Base-by-base conservation (phyloP, 768 basidiomycete genomes). In the Candolleomyces efflorescens region DNA sequence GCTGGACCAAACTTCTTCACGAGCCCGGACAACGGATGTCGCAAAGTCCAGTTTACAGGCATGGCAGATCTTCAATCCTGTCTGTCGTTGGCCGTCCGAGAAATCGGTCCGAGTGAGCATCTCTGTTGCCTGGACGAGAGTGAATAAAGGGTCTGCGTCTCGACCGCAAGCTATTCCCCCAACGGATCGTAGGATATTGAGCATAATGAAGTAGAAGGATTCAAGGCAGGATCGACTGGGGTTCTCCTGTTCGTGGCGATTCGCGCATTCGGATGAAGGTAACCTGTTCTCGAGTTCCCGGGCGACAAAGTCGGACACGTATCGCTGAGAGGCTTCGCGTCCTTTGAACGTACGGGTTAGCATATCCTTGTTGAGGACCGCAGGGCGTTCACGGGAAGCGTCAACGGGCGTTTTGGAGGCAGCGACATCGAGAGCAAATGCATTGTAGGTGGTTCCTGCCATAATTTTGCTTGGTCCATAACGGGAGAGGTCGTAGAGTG, bases 41-140 rank as follows among this genome's bases (percentile, higher is more conserved):
- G 72, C 65, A 82, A 90, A 74, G 78, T 83, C 71, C 66, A 53
- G 52, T 56, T 71, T 73, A 37, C 73, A 74, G 4, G 67, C 55
- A 32, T 65, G 55, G 58, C 71, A 74, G 3, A 74, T 62, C 53
- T 65, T 67, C 60, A 74, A 23, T 49, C 82, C 82, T 57, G 81
- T 80, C 65, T 73, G 72, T 55, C 70, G 68, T 56, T 78, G 75
- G 3, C 86, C 87, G 66, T 87, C 83, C 48, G 82, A 82, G 67
- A 87, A 89, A 66, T 90, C 88, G 52, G 79, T 85, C 50, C 89
- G 75, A 20, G 78, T 77, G 46, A 90, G 74, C 89, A 90, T 90
- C 63, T 87, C 87, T 54, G 77, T 74, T 15, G 84, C 84, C 69
- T 89, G 89, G 3, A 74, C 64, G 45, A 91, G 79, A 56, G 87